Base-by-base conservation (phyloP, 768 basidiomycete genomes). In the Pholiota molesta region DNA sequence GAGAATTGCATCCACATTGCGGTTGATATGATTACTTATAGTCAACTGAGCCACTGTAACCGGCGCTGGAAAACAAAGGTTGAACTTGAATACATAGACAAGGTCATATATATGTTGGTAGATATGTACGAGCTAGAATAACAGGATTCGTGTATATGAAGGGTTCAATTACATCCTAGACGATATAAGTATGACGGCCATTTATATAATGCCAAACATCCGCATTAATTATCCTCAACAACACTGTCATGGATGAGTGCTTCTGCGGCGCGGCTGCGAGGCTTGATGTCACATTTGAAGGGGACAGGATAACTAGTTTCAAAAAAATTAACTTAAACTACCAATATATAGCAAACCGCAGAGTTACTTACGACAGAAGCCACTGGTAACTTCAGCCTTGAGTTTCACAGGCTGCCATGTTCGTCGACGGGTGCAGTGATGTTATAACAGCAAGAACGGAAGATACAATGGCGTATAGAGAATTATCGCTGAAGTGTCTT, bases 371-470 rank as follows among this genome's bases (percentile, higher is more conserved):
- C 71, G 66, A 68, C 17, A 69, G 44, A 17, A 69, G 17, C 69
- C 69, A 33, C 54, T 65, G 1, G 69, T 69, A 26, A 69, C 58
- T 19, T 71, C 67, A 7, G 61, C 52, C 28, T 65, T 65, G 14
- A 68, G 58, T 40, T 66, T 40, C 8, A 71, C 51, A 2, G 62
- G 57, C 5, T 67, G 10, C 71, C 71, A 10, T 67, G 21, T 33
- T 65, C 52, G 59, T 71, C 71, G 21, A 66, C 14, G 6, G 68
- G 65, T 13, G 71, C 62, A 17, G 52, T 62, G 45, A 74, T 70
- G 52, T 72, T 64, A 52, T 65, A 74, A 67, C 70, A 19, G 68
- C 62, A 23, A 74, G 61, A 19, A 68, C 47, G 13, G 65, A 70
- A 0, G 71, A 62, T 9, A 70, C 62, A 13, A 65, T 62, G 2